Evolutionary conservation across 495 filamentous ascomycete species (phyloP).

Genomic region (Penicillium dipodomyicola): DNA sequence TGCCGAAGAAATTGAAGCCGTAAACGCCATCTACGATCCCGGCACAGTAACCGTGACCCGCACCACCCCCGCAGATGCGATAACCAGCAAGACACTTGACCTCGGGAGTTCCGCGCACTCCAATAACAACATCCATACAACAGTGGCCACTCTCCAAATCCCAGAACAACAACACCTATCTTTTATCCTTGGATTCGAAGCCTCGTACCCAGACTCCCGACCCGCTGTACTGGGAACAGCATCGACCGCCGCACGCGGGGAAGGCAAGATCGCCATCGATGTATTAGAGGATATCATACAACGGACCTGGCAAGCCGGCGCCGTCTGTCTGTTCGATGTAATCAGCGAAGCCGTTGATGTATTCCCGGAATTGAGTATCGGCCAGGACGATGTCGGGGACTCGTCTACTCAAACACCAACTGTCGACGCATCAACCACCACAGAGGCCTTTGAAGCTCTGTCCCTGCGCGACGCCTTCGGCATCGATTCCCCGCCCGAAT

Average conservation of each 20-base stretch:
- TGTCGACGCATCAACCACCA: slow-evolving; percentile 17
- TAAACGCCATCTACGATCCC: slow-evolving; percentile 89
- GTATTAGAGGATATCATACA: slow-evolving; percentile 64
- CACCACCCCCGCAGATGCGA: slow-evolving; percentile 34
- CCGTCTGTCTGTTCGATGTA: slow-evolving; percentile 85
- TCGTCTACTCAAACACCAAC: slow-evolving; percentile 5
- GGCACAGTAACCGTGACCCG: slow-evolving; percentile 53
- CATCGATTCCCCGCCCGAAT: slow-evolving; percentile 52
- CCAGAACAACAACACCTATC: slow-evolving; percentile 45
- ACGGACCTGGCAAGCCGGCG: slow-evolving; percentile 64
- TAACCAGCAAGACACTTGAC: slow-evolving; percentile 46
- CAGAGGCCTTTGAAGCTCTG: slow-evolving; percentile 26
- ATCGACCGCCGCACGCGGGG: slow-evolving; percentile 54
- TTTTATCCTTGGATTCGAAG: slow-evolving; percentile 65
- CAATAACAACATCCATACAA: slow-evolving; percentile 27
- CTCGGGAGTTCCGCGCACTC: slow-evolving; percentile 24
- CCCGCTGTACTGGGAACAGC: slow-evolving; percentile 66
- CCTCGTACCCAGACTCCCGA: slow-evolving; percentile 67
- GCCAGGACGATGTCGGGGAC: slow-evolving; percentile 21
- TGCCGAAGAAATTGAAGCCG: slow-evolving; percentile 77
- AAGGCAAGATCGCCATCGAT: slow-evolving; percentile 63
- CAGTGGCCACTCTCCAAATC: slow-evolving; percentile 39
- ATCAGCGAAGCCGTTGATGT: slow-evolving; percentile 57
- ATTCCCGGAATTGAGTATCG: slow-evolving; percentile 49
- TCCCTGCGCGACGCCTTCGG: slow-evolving; percentile 37